Evolutionary conservation across 1,284 basidiomycete species (phyloP).

Genomic region (Ceratobasidium sp.): DNA sequence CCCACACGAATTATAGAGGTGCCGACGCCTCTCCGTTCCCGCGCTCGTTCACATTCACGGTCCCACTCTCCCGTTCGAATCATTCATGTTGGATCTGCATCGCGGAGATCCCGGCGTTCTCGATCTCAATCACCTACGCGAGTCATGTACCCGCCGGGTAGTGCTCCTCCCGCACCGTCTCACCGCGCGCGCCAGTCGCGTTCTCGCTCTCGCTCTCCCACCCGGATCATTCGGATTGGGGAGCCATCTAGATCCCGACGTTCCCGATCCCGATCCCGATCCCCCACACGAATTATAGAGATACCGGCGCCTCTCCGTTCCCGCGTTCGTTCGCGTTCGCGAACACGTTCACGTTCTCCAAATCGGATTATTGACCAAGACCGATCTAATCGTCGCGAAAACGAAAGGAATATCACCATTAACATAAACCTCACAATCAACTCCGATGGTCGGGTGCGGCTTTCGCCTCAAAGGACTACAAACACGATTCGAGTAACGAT

Average conservation of each 20-base stretch:
- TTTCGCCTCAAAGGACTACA: background rate
- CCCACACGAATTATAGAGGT: background rate
- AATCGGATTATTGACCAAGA: background rate
- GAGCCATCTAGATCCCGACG: background rate
- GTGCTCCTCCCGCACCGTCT: too few species aligned
- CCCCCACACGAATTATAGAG: background rate
- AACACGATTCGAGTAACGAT: background rate
- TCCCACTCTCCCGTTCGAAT: background rate
- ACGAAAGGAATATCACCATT: background rate
- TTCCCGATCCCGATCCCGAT: background rate
- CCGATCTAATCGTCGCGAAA: background rate
- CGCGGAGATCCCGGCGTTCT: background rate
- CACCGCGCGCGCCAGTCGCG: too few species aligned
- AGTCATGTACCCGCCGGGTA: too few species aligned
- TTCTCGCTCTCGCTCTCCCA: background rate
- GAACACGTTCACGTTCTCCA: background rate
- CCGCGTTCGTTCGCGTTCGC: background rate
- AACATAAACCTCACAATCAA: slow-evolving; percentile 23
- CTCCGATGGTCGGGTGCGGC: background rate
- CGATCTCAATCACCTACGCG: too few species aligned
- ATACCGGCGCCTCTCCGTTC: background rate
- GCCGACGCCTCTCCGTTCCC: background rate
- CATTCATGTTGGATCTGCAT: too few species aligned
- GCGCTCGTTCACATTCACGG: background rate
- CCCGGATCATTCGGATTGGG: background rate